Evolutionary conservation across 345 rosid genomes (phyloP).

Genomic region (Euphorbia tirucalli): DNA sequence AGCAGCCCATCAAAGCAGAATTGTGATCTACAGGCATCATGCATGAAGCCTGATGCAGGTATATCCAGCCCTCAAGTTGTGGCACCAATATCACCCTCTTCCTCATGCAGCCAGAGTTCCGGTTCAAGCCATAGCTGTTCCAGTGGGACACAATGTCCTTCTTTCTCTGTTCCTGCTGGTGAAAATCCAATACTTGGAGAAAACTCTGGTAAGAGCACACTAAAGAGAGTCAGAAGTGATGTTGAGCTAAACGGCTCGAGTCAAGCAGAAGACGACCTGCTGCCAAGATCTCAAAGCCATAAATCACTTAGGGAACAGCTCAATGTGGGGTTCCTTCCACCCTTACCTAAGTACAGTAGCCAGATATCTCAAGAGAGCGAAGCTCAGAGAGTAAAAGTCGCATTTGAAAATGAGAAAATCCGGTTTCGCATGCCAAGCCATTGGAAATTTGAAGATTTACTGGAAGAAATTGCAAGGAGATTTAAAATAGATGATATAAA

Average conservation of each 20-base stretch:
- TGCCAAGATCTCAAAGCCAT: conserved; percentile 49
- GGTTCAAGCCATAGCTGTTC: conserved; percentile 72
- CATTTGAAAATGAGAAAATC: conserved; percentile 62
- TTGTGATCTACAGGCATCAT: conserved; percentile 28
- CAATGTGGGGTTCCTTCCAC: conserved; percentile 30
- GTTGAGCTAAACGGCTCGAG: conserved; percentile 46
- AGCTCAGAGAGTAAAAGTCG: conserved; percentile 58
- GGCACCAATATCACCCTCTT: conserved; percentile 56
- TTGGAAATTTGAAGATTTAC: conserved; percentile 48
- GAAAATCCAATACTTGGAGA: conserved; percentile 35
- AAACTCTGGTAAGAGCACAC: conserved; percentile 21
- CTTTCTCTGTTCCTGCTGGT: conserved; percentile 13
- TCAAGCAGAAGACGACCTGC: conserved; percentile 36
- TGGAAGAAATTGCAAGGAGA: conserved; percentile 63
- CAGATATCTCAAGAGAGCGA: conserved; percentile 42
- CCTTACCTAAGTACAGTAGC: conserved; percentile 19
- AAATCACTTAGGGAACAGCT: conserved; percentile 33
- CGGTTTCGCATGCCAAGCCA: conserved; percentile 55
- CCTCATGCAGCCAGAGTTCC: conserved; percentile 69
- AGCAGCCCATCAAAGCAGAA: conserved; percentile 25
- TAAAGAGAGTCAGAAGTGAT: conserved; percentile 46
- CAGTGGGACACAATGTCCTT: conserved; percentile 46
- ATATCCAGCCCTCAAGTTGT: conserved; percentile 23
- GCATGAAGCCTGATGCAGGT: conserved; percentile 30
- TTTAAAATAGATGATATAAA: conserved; percentile 58